Base-by-base conservation (phyloP, 2,329 filamentous ascomycete genomes). In the Diaporthe helianthi region DNA sequence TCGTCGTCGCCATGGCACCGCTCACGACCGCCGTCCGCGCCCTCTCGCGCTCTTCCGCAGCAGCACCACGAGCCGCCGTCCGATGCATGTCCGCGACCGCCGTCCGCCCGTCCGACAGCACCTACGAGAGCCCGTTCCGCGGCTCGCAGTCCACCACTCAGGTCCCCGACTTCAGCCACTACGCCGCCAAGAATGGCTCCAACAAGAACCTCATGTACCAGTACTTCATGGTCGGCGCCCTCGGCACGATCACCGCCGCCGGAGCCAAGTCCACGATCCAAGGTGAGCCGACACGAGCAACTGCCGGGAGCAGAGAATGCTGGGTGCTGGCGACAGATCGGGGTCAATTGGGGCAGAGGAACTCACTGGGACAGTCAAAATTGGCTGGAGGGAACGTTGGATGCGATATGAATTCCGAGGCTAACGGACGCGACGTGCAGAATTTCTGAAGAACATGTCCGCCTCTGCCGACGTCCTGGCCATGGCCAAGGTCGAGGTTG, bases 371-470 rank as follows among this genome's bases (percentile, higher is more conserved):
- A 10, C 15, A 44, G 19, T 19, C 15, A 5, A 19, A 5, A 19
- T 15, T n/a, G 46, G 22, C 15, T 15, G n/a, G 15, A 9, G 9
- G 9, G 47, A 1, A 17, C 4, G 3, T n/a, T 6, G 7, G 24
- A 10, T 15, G 22, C 9, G 46, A 38, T 31, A 47, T 44, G 41
- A 29, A 4, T 5, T 6, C 12, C n/a, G 54, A 33, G 41, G 55
- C 71, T 72, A 65, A 72, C 69, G 24, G 17, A 49, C 6, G 36
- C 51, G 49, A 47, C 53, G 49, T 29, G 74, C 83, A 99, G 96
- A 99, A 85, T 99, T 99, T 89, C 89, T 99, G 74, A 93, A 97
- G 86, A 99, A 98, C 90, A 98, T 99, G 97, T 97, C 95, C 78
- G 96, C 96, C 73, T 99, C 96, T 72, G 96, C 96, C 83, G 96